Percentiles rank a stretch among this genome's conserved stretches.
Conservation (phyloP, 2,329 filamentous ascomycete species). For the Pseudogymnoascus sp. region DNA sequence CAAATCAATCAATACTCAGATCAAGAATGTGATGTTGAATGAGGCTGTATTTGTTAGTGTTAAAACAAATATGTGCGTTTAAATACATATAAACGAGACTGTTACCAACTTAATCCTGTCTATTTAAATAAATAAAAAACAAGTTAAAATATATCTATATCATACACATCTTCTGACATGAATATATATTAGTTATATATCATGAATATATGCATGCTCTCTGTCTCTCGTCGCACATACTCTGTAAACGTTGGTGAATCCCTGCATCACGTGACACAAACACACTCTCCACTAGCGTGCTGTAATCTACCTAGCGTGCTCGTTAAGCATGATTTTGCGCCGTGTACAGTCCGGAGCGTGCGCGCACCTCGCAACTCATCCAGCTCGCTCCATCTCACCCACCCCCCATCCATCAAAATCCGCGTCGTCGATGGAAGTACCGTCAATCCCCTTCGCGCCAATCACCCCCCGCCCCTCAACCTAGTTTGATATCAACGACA, state of each 20-base stretch:
- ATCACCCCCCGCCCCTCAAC: slow-evolving; percentile 9
- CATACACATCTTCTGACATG: no score
- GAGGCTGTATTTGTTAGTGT: neutral
- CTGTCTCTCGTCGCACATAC: no score
- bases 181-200: no score
- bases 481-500: slow-evolving; percentile 12
- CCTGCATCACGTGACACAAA: neutral
- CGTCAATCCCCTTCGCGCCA: slow-evolving; percentile 9
- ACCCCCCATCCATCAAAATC: slow-evolving; percentile 10
- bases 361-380: slow-evolving; percentile 7
- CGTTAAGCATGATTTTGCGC: slow-evolving; percentile 9
- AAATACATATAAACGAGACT: no score
- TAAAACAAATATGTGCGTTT: no score
- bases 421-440: slow-evolving; percentile 9
- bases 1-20: neutral
- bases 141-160: no score
- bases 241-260: neutral
- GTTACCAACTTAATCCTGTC: no score
- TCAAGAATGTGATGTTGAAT: neutral
- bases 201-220: no score
- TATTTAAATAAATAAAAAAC: no score
- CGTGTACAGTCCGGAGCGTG: neutral
- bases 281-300: neutral
- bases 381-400: slow-evolving; percentile 11
- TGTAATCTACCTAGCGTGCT: slow-evolving; percentile 2